Base-by-base conservation (phyloP, 2,329 filamentous ascomycete species). In the Ascochyta rabiei region DNA sequence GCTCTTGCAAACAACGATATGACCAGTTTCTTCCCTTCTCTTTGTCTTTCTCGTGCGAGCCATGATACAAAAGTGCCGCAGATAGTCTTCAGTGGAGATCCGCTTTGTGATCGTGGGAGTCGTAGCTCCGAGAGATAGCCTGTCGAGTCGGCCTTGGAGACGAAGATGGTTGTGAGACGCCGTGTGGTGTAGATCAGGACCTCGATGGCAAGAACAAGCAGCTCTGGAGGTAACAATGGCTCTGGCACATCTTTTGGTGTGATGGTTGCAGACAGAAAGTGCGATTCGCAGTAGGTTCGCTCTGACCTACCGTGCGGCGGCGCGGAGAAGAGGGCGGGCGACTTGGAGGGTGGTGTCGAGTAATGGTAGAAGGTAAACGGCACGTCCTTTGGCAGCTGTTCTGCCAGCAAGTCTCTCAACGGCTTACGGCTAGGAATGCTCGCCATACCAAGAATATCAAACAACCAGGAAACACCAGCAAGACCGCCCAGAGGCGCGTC, bases 131-230 rank as follows among this genome's bases (percentile, higher is more conserved):
- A 81, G 9, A 97, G 78, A 71, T 91, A 96, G 21, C 96, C 95
- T 0, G 93, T 97, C 9, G 95, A 97, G 77, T 99, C 95, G 43
- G 95, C 95, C 76, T 99, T 99, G 60, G 93, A 93, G 21, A 99
- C 89, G 73, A 99, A 99, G 48, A 98, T 83, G 4, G 90, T 97
- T 1, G 89, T 96, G 21, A 91, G 84, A 64, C 85, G 84, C 40
- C 85, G 84, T 0, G 93, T 96, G 0, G 77, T 89, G 76, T 96
- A 99, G 56, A 99, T 84, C 65, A 95, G 82, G 46, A 97, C 82
- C 72, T 99, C 95, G 59, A 99, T 83, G 15, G 89, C 93, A 54
- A 96, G 87, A 8, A 93, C 82, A 6, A 97, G 77, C 1, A 96
- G 82, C 58, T 86, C 81, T 18, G 77, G 68, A 10, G 67, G 59